Evolutionary conservation across 108 stramenopile genomes (phyloP).

Genomic region (Nitzschia palea): DNA sequence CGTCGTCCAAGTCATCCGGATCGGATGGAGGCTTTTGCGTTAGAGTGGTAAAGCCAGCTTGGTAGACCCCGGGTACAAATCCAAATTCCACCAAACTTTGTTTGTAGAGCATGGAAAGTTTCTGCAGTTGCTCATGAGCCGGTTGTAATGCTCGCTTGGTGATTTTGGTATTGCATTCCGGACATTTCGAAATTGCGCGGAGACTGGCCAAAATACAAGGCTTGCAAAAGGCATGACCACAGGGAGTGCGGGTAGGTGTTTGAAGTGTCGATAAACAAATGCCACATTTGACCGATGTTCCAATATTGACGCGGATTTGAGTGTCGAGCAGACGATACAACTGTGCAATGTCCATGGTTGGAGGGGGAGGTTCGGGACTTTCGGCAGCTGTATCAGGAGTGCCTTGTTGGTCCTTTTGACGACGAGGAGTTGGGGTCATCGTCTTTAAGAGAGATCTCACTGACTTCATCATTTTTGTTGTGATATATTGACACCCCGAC

Average conservation of each 20-base stretch:
- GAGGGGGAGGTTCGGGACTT: background rate
- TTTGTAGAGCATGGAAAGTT: constrained; percentile 57
- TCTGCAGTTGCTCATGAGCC: constrained; percentile 37
- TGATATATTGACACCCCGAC: too few species aligned
- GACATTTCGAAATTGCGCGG: constrained; percentile 40
- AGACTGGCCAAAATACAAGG: constrained; percentile 40
- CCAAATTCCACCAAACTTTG: constrained; percentile 50
- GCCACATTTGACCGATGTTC: constrained; percentile 36
- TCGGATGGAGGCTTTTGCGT: constrained; percentile 52
- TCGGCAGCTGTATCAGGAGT: background rate
- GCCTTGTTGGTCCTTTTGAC: background rate
- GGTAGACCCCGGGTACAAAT: constrained; percentile 48
- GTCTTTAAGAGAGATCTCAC: background rate
- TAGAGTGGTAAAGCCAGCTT: constrained; percentile 44
- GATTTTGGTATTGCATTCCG: constrained; percentile 48
- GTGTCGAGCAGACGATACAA: constrained; percentile 13
- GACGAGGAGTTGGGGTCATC: background rate
- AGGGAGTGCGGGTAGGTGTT: constrained; percentile 38
- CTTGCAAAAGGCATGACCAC: constrained; percentile 68
- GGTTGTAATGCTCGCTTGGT: constrained; percentile 37
- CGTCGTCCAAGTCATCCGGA: constrained; percentile 12
- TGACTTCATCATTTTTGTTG: background rate
- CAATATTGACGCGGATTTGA: constrained; percentile 37
- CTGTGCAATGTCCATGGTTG: background rate
- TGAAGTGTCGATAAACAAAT: constrained; percentile 35